phyloP scores from a whole-genome alignment of 2,329 filamentous ascomycete genomes.

The Lachnellula hyalina region DNA sequence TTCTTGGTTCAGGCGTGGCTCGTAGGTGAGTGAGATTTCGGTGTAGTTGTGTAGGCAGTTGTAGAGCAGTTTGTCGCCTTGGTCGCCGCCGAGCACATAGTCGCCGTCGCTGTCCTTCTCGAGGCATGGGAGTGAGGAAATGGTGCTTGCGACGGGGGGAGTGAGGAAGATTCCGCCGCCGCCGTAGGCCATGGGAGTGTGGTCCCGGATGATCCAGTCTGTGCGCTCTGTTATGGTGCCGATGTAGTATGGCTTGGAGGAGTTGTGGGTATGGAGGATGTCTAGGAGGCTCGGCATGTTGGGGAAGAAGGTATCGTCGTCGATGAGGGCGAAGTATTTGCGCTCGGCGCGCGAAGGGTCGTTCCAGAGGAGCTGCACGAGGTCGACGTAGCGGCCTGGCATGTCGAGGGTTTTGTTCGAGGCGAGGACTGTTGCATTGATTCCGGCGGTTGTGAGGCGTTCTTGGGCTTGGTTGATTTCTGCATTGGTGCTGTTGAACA shows the following conservation, averaged over 20 bases:
- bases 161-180: slow-evolving; percentile 31
- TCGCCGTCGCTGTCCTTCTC: slow-evolving; percentile 18
- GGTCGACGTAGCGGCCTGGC: slow-evolving; percentile 53
- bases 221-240: slow-evolving; percentile 29
- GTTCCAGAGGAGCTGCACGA: slow-evolving; percentile 49
- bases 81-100: slow-evolving; percentile 22
- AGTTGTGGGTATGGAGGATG: slow-evolving; percentile 32
- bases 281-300: slow-evolving; percentile 21
- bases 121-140: slow-evolving; percentile 22
- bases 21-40: slow-evolving; percentile 24
- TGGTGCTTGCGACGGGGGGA: slow-evolving; percentile 17
- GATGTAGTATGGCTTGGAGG: slow-evolving; percentile 27
- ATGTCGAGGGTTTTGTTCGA: slow-evolving; percentile 50
- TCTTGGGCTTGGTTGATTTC: slow-evolving; percentile 45
- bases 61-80: slow-evolving; percentile 30
- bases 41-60: slow-evolving; percentile 27
- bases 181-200: slow-evolving; percentile 28
- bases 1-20: slow-evolving; percentile 26
- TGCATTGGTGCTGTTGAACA: slow-evolving; percentile 46
- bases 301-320: slow-evolving; percentile 33
- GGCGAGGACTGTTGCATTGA: slow-evolving; percentile 52
- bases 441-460: slow-evolving; percentile 42
- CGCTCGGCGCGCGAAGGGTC: slow-evolving; percentile 33
- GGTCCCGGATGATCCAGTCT: slow-evolving; percentile 26
- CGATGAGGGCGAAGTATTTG: slow-evolving; percentile 29